These are phyloP conservation scores for Podospora anserina DNA, from an alignment of 495 filamentous ascomycete species.

Conservation along the genomic window DNA sequence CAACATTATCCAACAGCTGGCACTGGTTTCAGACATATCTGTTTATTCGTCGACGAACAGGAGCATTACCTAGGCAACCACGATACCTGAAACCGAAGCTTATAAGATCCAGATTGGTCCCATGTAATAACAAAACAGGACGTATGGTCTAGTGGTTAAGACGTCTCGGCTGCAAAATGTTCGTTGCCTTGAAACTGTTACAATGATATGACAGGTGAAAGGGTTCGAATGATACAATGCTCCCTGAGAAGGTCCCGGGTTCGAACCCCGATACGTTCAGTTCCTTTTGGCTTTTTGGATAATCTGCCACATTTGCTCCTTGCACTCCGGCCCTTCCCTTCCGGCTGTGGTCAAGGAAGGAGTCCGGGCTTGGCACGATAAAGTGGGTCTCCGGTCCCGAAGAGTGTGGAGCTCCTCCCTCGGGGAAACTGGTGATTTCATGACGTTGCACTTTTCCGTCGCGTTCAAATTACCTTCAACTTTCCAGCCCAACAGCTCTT, in stretches of 20 bases:
- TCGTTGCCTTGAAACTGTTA: background rate
- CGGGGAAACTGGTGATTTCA: background rate
- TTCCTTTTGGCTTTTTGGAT: background rate
- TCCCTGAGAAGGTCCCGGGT: background rate
- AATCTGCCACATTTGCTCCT: too few species aligned
- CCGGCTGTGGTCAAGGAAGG: background rate
- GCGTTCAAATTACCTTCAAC: background rate
- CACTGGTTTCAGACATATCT: too few species aligned
- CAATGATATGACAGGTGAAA: background rate
- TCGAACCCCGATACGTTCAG: background rate
- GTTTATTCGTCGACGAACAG: too few species aligned
- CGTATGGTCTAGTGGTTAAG: background rate
- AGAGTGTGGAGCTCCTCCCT: background rate
- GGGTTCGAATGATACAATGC: background rate
- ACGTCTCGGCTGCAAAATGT: background rate
- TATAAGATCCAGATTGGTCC: background rate
- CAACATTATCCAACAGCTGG: too few species aligned
- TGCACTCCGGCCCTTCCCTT: background rate
- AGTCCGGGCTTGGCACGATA: background rate
- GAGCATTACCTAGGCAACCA: background rate
- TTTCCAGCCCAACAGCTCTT: background rate
- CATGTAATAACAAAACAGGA: background rate
- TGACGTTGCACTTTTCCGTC: background rate
- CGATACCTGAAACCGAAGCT: background rate
- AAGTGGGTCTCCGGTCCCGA: background rate